A percentile compares a stretch with the other conserved stretches of the same genome.
Conservation (phyloP, 2,329 filamentous ascomycete species). For the Phaeosphaeria sp. region DNA sequence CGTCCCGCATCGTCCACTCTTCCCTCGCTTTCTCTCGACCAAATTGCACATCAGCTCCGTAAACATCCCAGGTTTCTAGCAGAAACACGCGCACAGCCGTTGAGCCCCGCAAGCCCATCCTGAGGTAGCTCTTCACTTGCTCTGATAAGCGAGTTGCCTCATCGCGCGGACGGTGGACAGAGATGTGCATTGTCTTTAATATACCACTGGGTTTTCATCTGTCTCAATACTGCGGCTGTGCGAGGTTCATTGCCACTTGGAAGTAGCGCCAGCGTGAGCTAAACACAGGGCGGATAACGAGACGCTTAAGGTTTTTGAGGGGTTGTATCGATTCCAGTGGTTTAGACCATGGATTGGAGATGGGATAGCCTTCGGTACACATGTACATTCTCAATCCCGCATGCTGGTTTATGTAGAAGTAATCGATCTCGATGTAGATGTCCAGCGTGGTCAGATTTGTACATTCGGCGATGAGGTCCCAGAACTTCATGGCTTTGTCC, state of each 20-base stretch:
- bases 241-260: neutral
- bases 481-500: constrained; percentile 1
- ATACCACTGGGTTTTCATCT: neutral
- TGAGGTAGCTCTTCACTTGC: constrained; percentile 3
- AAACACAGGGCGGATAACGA: constrained; percentile 4
- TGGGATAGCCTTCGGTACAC: constrained; percentile 1
- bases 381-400: constrained; percentile 1
- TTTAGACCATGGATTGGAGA: constrained; percentile 1
- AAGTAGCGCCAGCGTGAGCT: constrained; percentile 7
- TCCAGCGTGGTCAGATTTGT: constrained; percentile 4
- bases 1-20: neutral
- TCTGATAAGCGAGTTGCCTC: constrained; percentile 1
- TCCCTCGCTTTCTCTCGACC: neutral
- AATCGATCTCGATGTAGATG: constrained; percentile 5
- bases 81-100: neutral
- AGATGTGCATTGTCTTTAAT: neutral
- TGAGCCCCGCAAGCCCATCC: constrained; percentile 2
- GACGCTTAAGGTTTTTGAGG: constrained; percentile 1
- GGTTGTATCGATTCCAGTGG: neutral
- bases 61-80: neutral
- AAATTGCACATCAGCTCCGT: neutral
- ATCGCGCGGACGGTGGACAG: neutral
- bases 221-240: neutral
- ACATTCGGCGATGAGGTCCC: constrained; percentile 1
- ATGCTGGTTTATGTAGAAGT: constrained; percentile 10